Percentiles rank a stretch among this genome's conserved stretches.
Conservation (phyloP, 2,329 filamentous ascomycete genomes). For the Ascochyta lentis region DNA sequence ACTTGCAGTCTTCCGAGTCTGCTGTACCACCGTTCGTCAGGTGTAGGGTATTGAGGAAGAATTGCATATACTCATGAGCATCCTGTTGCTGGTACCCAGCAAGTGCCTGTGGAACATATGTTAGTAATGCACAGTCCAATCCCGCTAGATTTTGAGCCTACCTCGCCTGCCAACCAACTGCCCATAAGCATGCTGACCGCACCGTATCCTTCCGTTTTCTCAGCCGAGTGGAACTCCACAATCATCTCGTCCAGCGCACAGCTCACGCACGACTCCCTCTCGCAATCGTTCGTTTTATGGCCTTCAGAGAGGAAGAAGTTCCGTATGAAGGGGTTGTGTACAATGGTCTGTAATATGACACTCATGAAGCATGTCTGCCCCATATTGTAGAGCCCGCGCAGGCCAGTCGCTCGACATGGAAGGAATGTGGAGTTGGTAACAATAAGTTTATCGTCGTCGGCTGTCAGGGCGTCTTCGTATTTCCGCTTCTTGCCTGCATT, state of each 20-base stretch:
- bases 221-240: conserved; percentile 69
- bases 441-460: conserved; percentile 78
- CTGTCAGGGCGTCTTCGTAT: conserved; percentile 68
- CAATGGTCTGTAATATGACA: conserved; percentile 88
- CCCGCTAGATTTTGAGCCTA: conserved; percentile 57
- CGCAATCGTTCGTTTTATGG: conserved; percentile 79
- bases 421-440: conserved; percentile 78
- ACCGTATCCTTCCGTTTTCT: conserved; percentile 87
- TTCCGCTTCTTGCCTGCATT: conserved; percentile 71
- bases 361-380: conserved; percentile 99
- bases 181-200: conserved; percentile 87
- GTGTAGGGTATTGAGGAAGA: conserved; percentile 89
- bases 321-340: conserved; percentile 90
- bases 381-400: conserved; percentile 94
- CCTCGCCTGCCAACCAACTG: conserved; percentile 82
- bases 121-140: conserved; percentile 8
- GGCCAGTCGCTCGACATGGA: conserved; percentile 83
- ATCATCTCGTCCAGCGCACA: conserved; percentile 69
- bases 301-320: conserved; percentile 93
- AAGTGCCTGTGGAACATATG: conserved; percentile 40
- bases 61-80: conserved; percentile 96
- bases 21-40: conserved; percentile 70
- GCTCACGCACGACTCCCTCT: conserved; percentile 62
- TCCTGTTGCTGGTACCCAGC: conserved; percentile 96
- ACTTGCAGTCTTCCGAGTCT: conserved; percentile 67